Percentiles rank a stretch among this genome's conserved stretches.
Evolutionary conservation across 169 alveolate species (phyloP).

Genomic region (Eimeria zaria): DNA sequence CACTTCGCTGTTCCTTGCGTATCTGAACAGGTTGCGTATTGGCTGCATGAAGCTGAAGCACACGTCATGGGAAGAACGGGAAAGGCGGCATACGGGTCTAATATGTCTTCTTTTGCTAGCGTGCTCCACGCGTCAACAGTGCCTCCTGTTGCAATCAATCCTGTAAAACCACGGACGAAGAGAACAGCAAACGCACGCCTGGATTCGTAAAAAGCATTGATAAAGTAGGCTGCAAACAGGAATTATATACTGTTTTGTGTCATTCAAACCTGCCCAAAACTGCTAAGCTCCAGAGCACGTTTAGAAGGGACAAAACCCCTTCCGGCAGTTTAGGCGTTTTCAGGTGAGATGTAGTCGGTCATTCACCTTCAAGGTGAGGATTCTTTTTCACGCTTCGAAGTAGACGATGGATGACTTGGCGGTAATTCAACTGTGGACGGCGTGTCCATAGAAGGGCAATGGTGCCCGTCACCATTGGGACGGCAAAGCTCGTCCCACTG

Average conservation of each 20-base stretch:
- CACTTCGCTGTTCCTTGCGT: slow-evolving; percentile 62
- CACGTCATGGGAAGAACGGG: slow-evolving; percentile 61
- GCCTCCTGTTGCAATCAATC: slow-evolving; percentile 53
- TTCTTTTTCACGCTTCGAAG: slow-evolving; percentile 75
- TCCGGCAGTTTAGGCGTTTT: background rate
- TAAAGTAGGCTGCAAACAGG: background rate
- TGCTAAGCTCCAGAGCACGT: background rate
- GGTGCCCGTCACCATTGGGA: slow-evolving; percentile 89
- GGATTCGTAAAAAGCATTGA: background rate
- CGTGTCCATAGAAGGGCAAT: slow-evolving; percentile 88
- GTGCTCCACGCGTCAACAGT: slow-evolving; percentile 75
- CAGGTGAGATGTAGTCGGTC: background rate
- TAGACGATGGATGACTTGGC: slow-evolving; percentile 83
- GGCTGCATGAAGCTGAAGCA: slow-evolving; percentile 65
- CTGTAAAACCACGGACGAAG: background rate
- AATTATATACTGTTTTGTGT: background rate
- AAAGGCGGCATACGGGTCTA: slow-evolving; percentile 65
- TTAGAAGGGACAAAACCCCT: background rate
- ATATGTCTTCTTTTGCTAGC: slow-evolving; percentile 36
- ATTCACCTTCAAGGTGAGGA: slow-evolving; percentile 82
- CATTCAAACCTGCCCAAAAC: background rate
- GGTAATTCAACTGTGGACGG: slow-evolving; percentile 86
- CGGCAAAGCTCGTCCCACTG: slow-evolving; percentile 90
- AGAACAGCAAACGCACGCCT: background rate
- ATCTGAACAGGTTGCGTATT: slow-evolving; percentile 37